A percentile compares a stretch with the other conserved stretches of the same genome.
phyloP scores from a whole-genome alignment of 352 stramenopile species.

The Phytopythium ostracodes region DNA sequence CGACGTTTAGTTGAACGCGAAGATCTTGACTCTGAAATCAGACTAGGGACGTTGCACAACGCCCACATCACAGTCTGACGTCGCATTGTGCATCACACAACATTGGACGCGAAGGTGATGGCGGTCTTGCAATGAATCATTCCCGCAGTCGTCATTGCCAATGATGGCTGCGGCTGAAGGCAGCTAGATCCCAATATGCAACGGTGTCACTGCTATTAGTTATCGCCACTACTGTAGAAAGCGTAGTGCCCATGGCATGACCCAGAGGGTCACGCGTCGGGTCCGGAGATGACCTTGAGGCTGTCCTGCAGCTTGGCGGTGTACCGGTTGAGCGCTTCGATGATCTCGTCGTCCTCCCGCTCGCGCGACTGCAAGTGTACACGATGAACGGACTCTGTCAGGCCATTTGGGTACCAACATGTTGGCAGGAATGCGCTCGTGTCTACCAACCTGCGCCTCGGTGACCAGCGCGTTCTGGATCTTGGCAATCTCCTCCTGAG shows the following conservation, averaged over 20 bases:
- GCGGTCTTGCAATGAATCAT: no score
- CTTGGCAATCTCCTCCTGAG: conserved; percentile 65
- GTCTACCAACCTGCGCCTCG: conserved; percentile 58
- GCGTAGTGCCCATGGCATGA: neutral
- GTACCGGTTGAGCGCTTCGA: conserved; percentile 91
- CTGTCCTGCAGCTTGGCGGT: conserved; percentile 92
- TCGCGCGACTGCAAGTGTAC: conserved; percentile 56
- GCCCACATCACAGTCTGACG: neutral
- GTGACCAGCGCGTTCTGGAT: conserved; percentile 75
- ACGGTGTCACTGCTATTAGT: no score
- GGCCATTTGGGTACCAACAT: neutral
- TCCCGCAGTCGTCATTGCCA: no score
- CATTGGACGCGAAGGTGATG: no score
- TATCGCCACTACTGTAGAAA: no score
- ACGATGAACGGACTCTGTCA: neutral
- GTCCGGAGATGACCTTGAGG: conserved; percentile 90
- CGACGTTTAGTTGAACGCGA: neutral
- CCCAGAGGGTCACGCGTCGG: conserved; percentile 36
- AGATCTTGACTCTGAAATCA: no score
- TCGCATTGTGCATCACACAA: no score
- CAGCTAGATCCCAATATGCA: no score
- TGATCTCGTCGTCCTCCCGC: conserved; percentile 92
- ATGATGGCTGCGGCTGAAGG: no score
- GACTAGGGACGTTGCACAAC: neutral
- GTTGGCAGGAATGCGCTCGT: neutral